phyloP scores from a whole-genome alignment of 75 land plant species.

The Selaginella tamariscina region DNA sequence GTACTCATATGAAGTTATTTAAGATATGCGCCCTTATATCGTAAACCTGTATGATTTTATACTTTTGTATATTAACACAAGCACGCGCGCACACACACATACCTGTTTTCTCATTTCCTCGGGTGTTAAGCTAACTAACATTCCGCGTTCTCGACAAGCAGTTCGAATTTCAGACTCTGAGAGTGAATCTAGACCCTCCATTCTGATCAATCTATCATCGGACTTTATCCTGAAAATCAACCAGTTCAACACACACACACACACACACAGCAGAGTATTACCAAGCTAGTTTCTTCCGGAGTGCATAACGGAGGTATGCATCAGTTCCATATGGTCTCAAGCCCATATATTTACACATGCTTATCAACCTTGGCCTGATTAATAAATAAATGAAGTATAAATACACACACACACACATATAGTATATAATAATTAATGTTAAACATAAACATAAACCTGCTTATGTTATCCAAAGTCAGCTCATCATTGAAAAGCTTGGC shows the following conservation, averaged over 20 bases:
- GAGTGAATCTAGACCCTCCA: conserved; percentile 84
- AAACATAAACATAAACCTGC: conserved; percentile 49
- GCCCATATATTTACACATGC: conserved; percentile 99
- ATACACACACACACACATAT: background rate
- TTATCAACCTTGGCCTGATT: conserved; percentile 82
- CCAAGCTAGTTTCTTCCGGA: conserved; percentile 65
- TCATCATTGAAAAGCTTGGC: conserved; percentile 98
- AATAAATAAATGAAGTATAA: too few species aligned
- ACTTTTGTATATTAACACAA: background rate
- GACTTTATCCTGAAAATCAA: conserved; percentile 53
- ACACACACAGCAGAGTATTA: conserved; percentile 16
- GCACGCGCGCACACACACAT: too few species aligned
- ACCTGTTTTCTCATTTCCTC: conserved; percentile 93
- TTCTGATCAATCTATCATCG: conserved; percentile 88
- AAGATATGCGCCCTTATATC: too few species aligned
- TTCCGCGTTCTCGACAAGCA: conserved; percentile 89
- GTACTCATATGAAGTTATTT: too few species aligned
- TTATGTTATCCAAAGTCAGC: conserved; percentile 88
- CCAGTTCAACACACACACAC: background rate
- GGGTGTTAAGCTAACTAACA: conserved; percentile 59
- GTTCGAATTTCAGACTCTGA: conserved; percentile 86
- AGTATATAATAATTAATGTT: background rate
- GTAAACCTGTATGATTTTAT: too few species aligned
- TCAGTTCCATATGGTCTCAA: conserved; percentile 85
- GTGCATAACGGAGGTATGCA: conserved; percentile 81